These are phyloP conservation scores for Cylindrotheca closterium DNA, from an alignment of 108 stramenopile species.

Conservation along the genomic window DNA sequence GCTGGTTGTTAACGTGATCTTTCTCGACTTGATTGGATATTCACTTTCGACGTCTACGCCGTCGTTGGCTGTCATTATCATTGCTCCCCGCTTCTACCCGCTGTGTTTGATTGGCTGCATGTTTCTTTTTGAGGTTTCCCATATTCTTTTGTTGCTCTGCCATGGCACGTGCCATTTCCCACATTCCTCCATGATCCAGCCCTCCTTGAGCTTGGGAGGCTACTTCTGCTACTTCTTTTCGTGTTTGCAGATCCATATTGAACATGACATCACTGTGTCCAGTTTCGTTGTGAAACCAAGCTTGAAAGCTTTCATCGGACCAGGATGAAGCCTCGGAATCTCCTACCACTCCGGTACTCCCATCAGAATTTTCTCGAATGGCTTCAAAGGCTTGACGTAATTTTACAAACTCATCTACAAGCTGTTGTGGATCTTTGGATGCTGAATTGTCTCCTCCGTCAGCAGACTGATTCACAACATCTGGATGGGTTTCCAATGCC, in stretches of 20 bases:
- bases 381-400: conserved; percentile 54
- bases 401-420: conserved; percentile 24
- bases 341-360: neutral
- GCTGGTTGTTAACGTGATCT: no score
- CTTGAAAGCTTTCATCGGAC: conserved; percentile 27
- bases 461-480: conserved; percentile 10
- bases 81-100: neutral
- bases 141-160: neutral
- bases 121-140: neutral
- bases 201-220: conserved; percentile 15
- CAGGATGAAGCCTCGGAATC: neutral
- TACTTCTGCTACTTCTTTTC: conserved; percentile 42
- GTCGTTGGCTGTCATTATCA: neutral
- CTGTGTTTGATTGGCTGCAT: neutral
- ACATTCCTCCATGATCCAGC: neutral
- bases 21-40: no score
- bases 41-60: neutral
- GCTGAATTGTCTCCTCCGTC: conserved; percentile 6
- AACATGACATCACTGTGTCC: conserved; percentile 34
- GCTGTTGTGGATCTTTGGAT: neutral
- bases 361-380: conserved; percentile 18
- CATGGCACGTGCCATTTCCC: neutral
- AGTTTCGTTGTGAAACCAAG: conserved; percentile 42
- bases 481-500: conserved; percentile 54
- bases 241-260: conserved; percentile 30